Evolutionary conservation across 495 filamentous ascomycete genomes (phyloP).

Genomic region (Penicillium waksmanii): DNA sequence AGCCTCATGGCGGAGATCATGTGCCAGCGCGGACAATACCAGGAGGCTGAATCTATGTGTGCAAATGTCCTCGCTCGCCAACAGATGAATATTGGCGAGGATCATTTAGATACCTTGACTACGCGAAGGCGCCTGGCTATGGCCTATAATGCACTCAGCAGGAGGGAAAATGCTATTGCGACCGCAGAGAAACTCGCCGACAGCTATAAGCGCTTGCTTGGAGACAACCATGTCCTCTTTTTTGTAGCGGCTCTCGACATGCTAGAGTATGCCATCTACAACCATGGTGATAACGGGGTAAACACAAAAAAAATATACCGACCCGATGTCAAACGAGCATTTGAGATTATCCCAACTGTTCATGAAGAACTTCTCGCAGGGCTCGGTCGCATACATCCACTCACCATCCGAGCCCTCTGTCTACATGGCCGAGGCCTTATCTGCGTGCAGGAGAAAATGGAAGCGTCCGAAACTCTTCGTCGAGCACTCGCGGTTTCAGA

Average conservation of each 20-base stretch:
- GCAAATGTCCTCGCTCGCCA: slow-evolving; percentile 43
- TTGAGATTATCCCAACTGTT: slow-evolving; percentile 19
- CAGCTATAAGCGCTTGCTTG: slow-evolving; percentile 29
- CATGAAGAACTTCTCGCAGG: slow-evolving; percentile 28
- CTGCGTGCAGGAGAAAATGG: slow-evolving; percentile 22
- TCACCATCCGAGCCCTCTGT: slow-evolving; percentile 34
- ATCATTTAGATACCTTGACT: slow-evolving; percentile 38
- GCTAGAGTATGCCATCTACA: slow-evolving; percentile 31
- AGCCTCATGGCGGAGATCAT: slow-evolving; percentile 39
- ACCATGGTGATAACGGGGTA: slow-evolving; percentile 15
- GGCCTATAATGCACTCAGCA: slow-evolving; percentile 29
- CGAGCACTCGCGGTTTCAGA: slow-evolving; percentile 40
- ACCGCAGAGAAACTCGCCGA: slow-evolving; percentile 33
- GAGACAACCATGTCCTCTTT: slow-evolving; percentile 37
- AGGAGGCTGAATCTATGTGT: slow-evolving; percentile 40
- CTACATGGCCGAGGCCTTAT: slow-evolving; percentile 30
- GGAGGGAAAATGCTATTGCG: slow-evolving; percentile 31
- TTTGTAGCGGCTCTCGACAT: slow-evolving; percentile 28
- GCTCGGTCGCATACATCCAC: slow-evolving; percentile 30
- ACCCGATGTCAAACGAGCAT: slow-evolving; percentile 21
- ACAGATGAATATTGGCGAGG: slow-evolving; percentile 44
- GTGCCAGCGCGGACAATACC: slow-evolving; percentile 30
- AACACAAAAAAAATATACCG: slow-evolving; percentile 10
- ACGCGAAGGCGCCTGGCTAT: slow-evolving; percentile 38
- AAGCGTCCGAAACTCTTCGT: slow-evolving; percentile 38